phyloP scores from a whole-genome alignment of 2,329 filamentous ascomycete species.

The Xylariomycetidae sp. region DNA sequence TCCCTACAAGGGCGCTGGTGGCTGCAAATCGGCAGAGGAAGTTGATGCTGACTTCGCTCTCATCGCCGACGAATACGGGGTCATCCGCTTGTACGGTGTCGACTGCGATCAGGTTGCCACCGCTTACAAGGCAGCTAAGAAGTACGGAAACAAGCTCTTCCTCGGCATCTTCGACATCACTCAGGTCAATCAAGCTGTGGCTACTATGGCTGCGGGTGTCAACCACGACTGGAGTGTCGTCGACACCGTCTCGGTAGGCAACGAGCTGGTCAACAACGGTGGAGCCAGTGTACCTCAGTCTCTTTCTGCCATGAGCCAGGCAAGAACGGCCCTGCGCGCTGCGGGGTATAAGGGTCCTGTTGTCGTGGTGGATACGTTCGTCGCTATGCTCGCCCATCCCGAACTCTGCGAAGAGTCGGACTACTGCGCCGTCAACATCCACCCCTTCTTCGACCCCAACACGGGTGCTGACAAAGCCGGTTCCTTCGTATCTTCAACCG shows the following conservation, averaged over 20 bases:
- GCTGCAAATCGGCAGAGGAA: slow-evolving; percentile 61
- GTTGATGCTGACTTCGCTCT: slow-evolving; percentile 59
- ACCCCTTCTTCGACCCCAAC: slow-evolving; percentile 74
- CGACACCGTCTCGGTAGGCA: slow-evolving; percentile 70
- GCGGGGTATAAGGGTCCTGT: slow-evolving; percentile 67
- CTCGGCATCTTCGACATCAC: slow-evolving; percentile 65
- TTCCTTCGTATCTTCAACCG: slow-evolving; percentile 56
- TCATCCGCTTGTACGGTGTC: slow-evolving; percentile 72
- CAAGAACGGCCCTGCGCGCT: slow-evolving; percentile 49
- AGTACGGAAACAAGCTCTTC: slow-evolving; percentile 64
- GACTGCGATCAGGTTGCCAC: slow-evolving; percentile 68
- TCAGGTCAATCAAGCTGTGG: slow-evolving; percentile 49
- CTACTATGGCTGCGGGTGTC: slow-evolving; percentile 54
- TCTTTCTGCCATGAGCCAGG: slow-evolving; percentile 49
- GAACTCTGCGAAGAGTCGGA: slow-evolving; percentile 67
- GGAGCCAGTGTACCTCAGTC: slow-evolving; percentile 47
- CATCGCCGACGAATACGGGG: slow-evolving; percentile 47
- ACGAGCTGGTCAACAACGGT: slow-evolving; percentile 69
- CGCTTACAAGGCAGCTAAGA: slow-evolving; percentile 56
- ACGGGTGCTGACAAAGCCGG: slow-evolving; percentile 57
- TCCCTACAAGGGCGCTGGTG: slow-evolving; percentile 43
- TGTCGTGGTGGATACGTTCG: slow-evolving; percentile 75
- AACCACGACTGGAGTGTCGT: slow-evolving; percentile 61
- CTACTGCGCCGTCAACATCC: slow-evolving; percentile 74
- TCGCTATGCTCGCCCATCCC: slow-evolving; percentile 59